Evolutionary conservation across 1,284 basidiomycete genomes (phyloP), one percentile per base, ranked within the genome.

Genomic region (Cutaneotrichosporon sp.): DNA sequence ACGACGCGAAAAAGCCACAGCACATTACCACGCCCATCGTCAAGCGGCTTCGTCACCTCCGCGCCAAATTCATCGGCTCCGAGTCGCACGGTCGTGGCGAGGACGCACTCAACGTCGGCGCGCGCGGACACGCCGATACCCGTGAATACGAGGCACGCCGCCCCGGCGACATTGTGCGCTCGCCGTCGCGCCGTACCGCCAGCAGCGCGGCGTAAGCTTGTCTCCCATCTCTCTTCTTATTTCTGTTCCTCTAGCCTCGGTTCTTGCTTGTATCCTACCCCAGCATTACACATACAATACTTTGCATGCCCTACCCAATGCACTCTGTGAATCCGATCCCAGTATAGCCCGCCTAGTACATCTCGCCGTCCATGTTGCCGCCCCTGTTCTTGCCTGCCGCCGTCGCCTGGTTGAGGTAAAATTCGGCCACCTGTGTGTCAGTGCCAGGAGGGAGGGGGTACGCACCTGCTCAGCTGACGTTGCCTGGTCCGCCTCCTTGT

Each of bases 401-500:
- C 34, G 91, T 82, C 14, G 84, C 86, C 73, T 98, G 94, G 39
- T 84, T 80, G 68, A 88, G 83, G 74, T 97, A 98, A 84, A 97
- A 96, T 64, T 94, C 90, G 48, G 91, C 88, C 61, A 98, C 87
- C 88, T 94, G 66, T 30, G 8, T 14, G 48, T 30, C 47, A 48
- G 35, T 39, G 22, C 42, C n/a, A n/a, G n/a, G 26, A 18, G n/a
- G 14, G 36, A 22, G n/a, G n/a, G 15, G 8, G 22, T 14, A 41
- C 47, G n/a, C 23, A 47, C 52, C 81, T 92, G 90, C 67, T 97
- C 92, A 4, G 91, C 84, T 5, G 85, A 83, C 14, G 96, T 98
- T 20, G 90, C 89, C 72, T 96, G 88, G 55, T 97, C 91, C 9
- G 85, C 84, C 17, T 78, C 78, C 76, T 99, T 98, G 76, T 98